Percentiles rank a stretch among this genome's conserved stretches.
Evolutionary conservation across 2,329 filamentous ascomycete species (phyloP).

Genomic region (Myotisia sp.): DNA sequence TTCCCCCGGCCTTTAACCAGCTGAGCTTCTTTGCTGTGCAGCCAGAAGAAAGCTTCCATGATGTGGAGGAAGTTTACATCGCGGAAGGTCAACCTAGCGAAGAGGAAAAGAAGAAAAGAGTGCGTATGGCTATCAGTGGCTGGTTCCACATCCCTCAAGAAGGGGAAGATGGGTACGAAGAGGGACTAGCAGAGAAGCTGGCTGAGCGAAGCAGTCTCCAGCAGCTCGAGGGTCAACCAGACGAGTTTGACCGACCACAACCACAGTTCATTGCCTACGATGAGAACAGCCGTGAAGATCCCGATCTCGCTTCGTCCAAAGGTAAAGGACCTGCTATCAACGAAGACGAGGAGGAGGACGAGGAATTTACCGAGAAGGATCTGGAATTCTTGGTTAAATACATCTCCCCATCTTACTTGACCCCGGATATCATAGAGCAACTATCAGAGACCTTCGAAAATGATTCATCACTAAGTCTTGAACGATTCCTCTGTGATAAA

Average conservation of each 20-base stretch:
- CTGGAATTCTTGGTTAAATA: conserved; percentile 83
- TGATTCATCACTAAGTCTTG: conserved; percentile 69
- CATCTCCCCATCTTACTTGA: conserved; percentile 78
- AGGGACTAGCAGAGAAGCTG: conserved; percentile 75
- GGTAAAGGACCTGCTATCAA: conserved; percentile 22
- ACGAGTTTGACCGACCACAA: conserved; percentile 73
- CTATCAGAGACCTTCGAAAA: conserved; percentile 67
- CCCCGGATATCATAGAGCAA: conserved; percentile 76
- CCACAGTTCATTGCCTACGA: conserved; percentile 38
- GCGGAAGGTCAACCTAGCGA: conserved; percentile 41
- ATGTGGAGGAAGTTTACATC: conserved; percentile 94
- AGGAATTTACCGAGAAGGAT: conserved; percentile 58
- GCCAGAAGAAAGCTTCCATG: conserved; percentile 96
- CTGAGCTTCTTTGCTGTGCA: conserved; percentile 96
- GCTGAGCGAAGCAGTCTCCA: conserved; percentile 81
- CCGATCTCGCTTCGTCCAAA: conserved; percentile 15
- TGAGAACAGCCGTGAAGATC: conserved; percentile 17
- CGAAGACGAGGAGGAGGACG: conserved; percentile 26
- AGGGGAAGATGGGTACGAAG: conserved; percentile 81
- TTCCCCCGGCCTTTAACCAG: conserved; percentile 94
- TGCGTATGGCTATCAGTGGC: conserved; percentile 94
- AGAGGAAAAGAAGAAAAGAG: conserved; percentile 45
- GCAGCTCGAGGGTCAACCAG: conserved; percentile 82
- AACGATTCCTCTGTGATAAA: conserved; percentile 61
- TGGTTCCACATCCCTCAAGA: conserved; percentile 98